Percentiles rank a stretch among this genome's conserved stretches.
phyloP scores from a whole-genome alignment of 768 basidiomycete species.

The Termitomyces titanicus region DNA sequence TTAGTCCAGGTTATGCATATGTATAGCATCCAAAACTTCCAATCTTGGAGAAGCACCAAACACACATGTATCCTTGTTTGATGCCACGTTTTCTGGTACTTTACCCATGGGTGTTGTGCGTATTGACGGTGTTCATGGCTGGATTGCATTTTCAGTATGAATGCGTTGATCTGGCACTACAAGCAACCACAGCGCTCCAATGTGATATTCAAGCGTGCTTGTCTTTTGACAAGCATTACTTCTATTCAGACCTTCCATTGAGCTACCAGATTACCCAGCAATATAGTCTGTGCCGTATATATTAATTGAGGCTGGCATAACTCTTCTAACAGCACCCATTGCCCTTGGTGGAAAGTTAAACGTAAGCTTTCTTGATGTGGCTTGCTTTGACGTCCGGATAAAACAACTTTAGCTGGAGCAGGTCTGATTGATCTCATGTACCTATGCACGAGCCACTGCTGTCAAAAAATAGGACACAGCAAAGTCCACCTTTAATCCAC shows the following conservation, averaged over 20 bases:
- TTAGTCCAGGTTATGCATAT: neutral
- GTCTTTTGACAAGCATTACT: conserved; percentile 97
- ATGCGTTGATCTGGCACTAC: conserved; percentile 76
- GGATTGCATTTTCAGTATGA: conserved; percentile 34
- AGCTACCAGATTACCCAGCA: conserved; percentile 98
- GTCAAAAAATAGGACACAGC: conserved; percentile 70
- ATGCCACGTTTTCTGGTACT: conserved; percentile 92
- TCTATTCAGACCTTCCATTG: conserved; percentile 90
- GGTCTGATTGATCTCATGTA: conserved; percentile 42
- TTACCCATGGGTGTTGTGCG: conserved; percentile 62
- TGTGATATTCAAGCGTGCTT: conserved; percentile 64
- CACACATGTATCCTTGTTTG: conserved; percentile 68
- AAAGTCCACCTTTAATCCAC: conserved; percentile 66
- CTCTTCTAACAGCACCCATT: conserved; percentile 58
- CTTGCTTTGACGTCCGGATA: conserved; percentile 60
- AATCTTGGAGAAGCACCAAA: conserved; percentile 56
- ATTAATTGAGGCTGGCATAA: neutral
- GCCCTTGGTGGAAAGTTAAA: conserved; percentile 57
- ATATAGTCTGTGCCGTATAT: conserved; percentile 53
- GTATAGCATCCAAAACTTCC: conserved; percentile 38
- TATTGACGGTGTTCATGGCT: neutral
- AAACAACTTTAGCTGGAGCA: conserved; percentile 96
- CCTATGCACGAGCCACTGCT: neutral
- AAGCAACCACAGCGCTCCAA: conserved; percentile 76
- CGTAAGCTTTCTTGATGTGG: conserved; percentile 39